Conservation (phyloP, 257 asterid species). For the Anisodus tanguticus region DNA sequence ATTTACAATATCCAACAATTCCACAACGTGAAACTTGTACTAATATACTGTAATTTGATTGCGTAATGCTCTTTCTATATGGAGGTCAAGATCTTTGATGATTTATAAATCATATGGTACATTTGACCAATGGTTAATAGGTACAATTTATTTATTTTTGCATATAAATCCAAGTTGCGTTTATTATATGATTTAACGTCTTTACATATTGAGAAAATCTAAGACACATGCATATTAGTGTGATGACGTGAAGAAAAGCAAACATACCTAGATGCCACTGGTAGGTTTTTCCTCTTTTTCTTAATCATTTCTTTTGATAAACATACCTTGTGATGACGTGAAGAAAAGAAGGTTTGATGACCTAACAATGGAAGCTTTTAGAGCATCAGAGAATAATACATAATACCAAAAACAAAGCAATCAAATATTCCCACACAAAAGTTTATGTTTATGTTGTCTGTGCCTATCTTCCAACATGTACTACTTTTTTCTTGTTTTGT, state of each 20-base stretch:
- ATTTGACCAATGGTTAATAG: background rate
- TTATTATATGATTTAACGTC: background rate
- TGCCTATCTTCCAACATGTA: background rate
- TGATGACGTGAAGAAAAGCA: background rate
- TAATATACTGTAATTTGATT: background rate
- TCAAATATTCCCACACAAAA: background rate
- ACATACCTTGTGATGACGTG: too few species aligned
- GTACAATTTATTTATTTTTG: background rate
- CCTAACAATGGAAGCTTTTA: slow-evolving; percentile 4
- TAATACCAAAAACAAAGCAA: background rate
- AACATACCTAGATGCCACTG: too few species aligned
- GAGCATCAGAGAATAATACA: background rate
- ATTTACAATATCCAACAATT: too few species aligned
- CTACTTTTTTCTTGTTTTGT: background rate
- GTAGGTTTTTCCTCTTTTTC: too few species aligned
- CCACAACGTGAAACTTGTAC: too few species aligned
- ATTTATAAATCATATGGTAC: too few species aligned
- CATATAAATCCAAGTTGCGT: background rate
- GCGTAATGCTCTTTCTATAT: background rate
- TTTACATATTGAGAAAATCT: background rate
- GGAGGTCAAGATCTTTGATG: too few species aligned
- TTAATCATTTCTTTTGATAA: too few species aligned
- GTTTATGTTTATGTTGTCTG: background rate
- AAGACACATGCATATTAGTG: background rate
- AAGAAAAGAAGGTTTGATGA: background rate